Evolutionary conservation across 1,284 basidiomycete species (phyloP).

Genomic region (Sporisorium reilianum): DNA sequence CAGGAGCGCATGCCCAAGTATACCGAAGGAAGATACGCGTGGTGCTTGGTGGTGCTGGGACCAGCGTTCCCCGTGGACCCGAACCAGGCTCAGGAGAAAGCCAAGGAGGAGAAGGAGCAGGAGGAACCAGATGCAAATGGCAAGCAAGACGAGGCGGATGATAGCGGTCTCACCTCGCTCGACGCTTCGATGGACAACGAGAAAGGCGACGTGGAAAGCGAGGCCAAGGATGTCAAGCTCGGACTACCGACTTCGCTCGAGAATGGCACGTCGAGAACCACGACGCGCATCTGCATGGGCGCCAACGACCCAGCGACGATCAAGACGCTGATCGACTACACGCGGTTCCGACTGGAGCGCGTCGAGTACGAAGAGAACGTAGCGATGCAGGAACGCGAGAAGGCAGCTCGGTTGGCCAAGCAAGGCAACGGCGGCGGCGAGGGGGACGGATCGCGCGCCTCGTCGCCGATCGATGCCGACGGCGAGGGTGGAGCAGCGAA

Average conservation of each 20-base stretch:
- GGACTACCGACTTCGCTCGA: constrained; percentile 20
- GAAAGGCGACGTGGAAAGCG: constrained; percentile 1
- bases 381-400: constrained; percentile 40
- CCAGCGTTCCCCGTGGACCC: constrained; percentile 21
- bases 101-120: constrained; percentile 2
- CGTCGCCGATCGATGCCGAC: not conserved
- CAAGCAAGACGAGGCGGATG: constrained; percentile 17
- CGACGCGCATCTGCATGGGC: constrained; percentile 47
- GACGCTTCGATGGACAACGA: constrained; percentile 20
- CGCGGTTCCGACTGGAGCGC: constrained; percentile 33
- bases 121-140: constrained; percentile 16
- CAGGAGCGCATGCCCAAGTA: constrained; percentile 53
- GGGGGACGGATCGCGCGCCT: not conserved
- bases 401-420: constrained; percentile 13
- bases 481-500: not conserved
- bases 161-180: constrained; percentile 36
- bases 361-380: constrained; percentile 49
- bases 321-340: constrained; percentile 33
- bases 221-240: constrained; percentile 5
- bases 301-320: constrained; percentile 41
- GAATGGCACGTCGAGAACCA: not conserved
- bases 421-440: not conserved
- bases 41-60: constrained; percentile 55
- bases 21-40: constrained; percentile 51
- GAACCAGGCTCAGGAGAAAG: constrained; percentile 8